A percentile compares a stretch with the other conserved stretches of the same genome.
phyloP scores from a whole-genome alignment of 2,329 filamentous ascomycete genomes.

The Fusarium xylarioides region DNA sequence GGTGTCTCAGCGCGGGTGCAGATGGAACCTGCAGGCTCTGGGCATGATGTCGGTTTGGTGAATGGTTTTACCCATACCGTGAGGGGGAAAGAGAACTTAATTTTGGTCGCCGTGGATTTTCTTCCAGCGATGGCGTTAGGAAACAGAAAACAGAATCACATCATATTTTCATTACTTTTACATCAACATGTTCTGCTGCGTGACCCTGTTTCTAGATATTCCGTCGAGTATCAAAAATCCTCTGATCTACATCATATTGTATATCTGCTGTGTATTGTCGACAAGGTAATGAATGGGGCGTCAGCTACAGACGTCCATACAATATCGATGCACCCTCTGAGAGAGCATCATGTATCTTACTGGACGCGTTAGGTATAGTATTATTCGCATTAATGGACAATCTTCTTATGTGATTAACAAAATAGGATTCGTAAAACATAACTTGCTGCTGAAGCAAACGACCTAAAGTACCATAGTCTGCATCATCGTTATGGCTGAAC shows the following conservation, averaged over 20 bases:
- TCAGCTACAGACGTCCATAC: not conserved
- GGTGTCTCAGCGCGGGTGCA: constrained; percentile 92
- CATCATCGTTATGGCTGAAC: not conserved
- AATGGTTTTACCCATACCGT: not conserved
- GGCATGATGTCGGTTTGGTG: constrained; percentile 52
- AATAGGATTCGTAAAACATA: constrained; percentile 26
- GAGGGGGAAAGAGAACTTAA: not conserved
- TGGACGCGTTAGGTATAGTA: not conserved
- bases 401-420: not conserved
- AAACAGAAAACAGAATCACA: constrained; percentile 15
- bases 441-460: constrained; percentile 32
- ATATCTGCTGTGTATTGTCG: not conserved
- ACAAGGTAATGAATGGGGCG: not conserved
- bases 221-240: not conserved
- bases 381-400: not conserved
- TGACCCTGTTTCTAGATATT: not conserved
- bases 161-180: not conserved
- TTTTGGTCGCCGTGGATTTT: constrained; percentile 20
- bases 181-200: not conserved
- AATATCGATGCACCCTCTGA: not conserved
- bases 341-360: not conserved
- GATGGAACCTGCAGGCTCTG: constrained; percentile 93
- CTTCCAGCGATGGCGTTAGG: constrained; percentile 38
- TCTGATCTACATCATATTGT: not conserved
- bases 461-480: not conserved